Evolutionary conservation across 2,329 filamentous ascomycete species (phyloP).

Genomic region (Fonsecaea multimorphosa): DNA sequence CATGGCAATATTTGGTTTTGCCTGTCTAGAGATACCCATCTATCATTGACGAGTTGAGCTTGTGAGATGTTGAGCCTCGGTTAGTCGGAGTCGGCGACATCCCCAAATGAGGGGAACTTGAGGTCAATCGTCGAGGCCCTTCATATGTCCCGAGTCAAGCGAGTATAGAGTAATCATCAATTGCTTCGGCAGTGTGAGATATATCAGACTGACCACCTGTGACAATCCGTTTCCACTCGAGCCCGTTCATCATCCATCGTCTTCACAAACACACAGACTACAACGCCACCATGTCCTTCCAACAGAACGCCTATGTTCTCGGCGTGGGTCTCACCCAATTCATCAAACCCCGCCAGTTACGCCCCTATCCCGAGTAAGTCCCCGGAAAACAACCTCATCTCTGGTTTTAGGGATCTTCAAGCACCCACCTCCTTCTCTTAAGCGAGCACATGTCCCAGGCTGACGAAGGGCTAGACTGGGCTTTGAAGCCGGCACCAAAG

Average conservation of each 20-base stretch:
- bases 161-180: background rate
- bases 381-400: background rate
- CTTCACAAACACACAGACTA: background rate
- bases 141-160: too few species aligned
- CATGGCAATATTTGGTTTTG: background rate
- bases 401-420: background rate
- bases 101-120: background rate
- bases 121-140: background rate
- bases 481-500: slow-evolving; percentile 44
- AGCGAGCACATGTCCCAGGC: background rate
- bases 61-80: slow-evolving; percentile 4
- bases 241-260: background rate
- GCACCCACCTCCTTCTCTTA: background rate
- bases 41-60: too few species aligned
- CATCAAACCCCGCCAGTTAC: slow-evolving; percentile 60
- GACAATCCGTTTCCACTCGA: background rate
- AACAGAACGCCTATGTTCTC: slow-evolving; percentile 76
- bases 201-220: background rate
- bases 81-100: background rate
- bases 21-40: slow-evolving; percentile 5
- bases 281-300: slow-evolving; percentile 44
- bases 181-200: background rate
- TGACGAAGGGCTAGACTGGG: slow-evolving; percentile 33
- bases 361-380: slow-evolving; percentile 42
- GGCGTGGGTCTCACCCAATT: slow-evolving; percentile 99